These are phyloP conservation scores for Protomyces pachydermus DNA, from an alignment of 1,139 yeast genomes.

Conservation along the genomic window DNA sequence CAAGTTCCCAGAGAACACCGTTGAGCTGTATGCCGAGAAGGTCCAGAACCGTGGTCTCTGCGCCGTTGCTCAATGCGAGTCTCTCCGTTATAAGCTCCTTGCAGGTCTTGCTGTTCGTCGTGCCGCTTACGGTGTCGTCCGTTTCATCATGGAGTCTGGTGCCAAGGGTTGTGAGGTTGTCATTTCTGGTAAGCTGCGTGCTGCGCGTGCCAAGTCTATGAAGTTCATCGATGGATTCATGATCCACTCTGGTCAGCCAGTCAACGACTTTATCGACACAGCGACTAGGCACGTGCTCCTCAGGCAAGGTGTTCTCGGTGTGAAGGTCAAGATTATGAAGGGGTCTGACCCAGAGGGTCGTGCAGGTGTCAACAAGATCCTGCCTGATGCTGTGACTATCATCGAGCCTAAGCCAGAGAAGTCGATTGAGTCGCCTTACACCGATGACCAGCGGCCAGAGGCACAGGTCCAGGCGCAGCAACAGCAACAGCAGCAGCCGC, in stretches of 20 bases:
- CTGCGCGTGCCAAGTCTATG: slow-evolving; percentile 99
- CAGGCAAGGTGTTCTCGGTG: slow-evolving; percentile 99
- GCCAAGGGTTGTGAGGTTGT: slow-evolving; percentile 99
- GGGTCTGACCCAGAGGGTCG: slow-evolving; percentile 86
- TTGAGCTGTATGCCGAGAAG: slow-evolving; percentile 96
- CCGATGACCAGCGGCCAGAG: slow-evolving; percentile 51
- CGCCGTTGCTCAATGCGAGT: slow-evolving; percentile 99
- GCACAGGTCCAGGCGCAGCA: slow-evolving; percentile 29
- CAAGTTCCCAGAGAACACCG: slow-evolving; percentile 90
- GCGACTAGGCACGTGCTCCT: slow-evolving; percentile 99
- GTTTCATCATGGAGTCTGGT: slow-evolving; percentile 99
- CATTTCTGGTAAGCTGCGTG: slow-evolving; percentile 98
- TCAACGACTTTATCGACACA: slow-evolving; percentile 94
- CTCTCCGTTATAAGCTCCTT: slow-evolving; percentile 94
- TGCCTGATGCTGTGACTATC: slow-evolving; percentile 95
- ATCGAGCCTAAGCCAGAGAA: slow-evolving; percentile 97
- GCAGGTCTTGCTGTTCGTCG: slow-evolving; percentile 99
- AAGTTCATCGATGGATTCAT: slow-evolving; percentile 99
- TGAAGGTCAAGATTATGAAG: slow-evolving; percentile 98
- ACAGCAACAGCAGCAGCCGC: slow-evolving; percentile 1
- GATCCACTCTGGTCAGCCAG: slow-evolving; percentile 99
- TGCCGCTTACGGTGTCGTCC: slow-evolving; percentile 99
- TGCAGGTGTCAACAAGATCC: slow-evolving; percentile 76
- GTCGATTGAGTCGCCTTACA: slow-evolving; percentile 66
- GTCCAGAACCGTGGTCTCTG: slow-evolving; percentile 99